Evolutionary conservation across 495 filamentous ascomycete genomes (phyloP).

Genomic region (Xylaria palmicola): DNA sequence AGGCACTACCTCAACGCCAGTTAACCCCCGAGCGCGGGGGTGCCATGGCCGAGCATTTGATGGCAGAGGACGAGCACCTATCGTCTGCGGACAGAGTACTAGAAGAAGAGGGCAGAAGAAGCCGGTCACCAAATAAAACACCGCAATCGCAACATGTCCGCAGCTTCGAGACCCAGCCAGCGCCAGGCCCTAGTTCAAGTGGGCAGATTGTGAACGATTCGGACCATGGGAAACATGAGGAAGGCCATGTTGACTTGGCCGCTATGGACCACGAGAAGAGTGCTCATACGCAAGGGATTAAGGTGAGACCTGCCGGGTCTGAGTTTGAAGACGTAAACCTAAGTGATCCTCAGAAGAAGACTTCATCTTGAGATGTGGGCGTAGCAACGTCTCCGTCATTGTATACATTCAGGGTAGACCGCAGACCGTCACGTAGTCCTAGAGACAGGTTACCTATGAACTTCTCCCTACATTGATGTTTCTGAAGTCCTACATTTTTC

Average conservation of each 20-base stretch:
- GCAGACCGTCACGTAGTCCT: constrained; percentile 17
- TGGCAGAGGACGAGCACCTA: constrained; percentile 17
- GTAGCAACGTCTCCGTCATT: background rate
- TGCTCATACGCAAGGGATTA: constrained; percentile 12
- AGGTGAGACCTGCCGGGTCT: constrained; percentile 13
- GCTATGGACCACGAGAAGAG: background rate
- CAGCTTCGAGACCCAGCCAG: constrained; percentile 6
- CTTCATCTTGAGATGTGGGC: constrained; percentile 17
- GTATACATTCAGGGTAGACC: background rate
- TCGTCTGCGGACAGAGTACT: constrained; percentile 15
- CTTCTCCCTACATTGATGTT: background rate
- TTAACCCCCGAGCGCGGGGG: constrained; percentile 27
- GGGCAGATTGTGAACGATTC: background rate
- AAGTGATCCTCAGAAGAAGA: constrained; percentile 16
- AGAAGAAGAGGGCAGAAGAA: constrained; percentile 16
- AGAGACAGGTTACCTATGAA: constrained; percentile 19
- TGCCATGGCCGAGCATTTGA: constrained; percentile 36
- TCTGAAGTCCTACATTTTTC: background rate
- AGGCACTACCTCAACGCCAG: constrained; percentile 19
- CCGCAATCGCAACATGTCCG: constrained; percentile 21
- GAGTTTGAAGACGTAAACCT: constrained; percentile 25
- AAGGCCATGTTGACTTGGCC: constrained; percentile 8
- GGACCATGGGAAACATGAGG: background rate
- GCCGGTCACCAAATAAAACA: constrained; percentile 16
- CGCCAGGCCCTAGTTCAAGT: background rate